A percentile compares a stretch with the other conserved stretches of the same genome.
phyloP scores from a whole-genome alignment of 2,329 filamentous ascomycete species.

The Ophiostoma himal-ulmi region DNA sequence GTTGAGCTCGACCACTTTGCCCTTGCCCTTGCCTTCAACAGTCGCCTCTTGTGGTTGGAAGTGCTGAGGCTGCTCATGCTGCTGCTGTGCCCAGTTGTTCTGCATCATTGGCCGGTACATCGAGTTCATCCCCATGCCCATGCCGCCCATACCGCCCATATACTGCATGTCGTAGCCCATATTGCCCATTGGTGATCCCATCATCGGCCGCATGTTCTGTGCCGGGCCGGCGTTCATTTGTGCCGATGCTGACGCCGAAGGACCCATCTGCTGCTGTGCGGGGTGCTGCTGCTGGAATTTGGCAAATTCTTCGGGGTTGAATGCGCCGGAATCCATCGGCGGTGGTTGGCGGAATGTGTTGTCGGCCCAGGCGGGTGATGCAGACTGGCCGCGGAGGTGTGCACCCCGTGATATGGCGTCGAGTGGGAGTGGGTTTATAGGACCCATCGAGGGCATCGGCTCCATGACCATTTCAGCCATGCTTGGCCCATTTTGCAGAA shows the following conservation, averaged over 20 bases:
- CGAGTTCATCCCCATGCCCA: constrained; percentile 35
- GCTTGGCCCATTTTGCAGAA: constrained; percentile 70
- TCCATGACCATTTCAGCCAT: constrained; percentile 51
- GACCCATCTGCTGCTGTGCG: constrained; percentile 26
- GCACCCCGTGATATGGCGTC: constrained; percentile 42
- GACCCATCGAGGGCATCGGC: constrained; percentile 35
- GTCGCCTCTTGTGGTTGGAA: constrained; percentile 28
- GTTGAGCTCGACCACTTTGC: constrained; percentile 90
- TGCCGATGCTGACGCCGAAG: constrained; percentile 47
- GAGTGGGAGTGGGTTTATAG: constrained; percentile 40
- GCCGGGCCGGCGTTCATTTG: constrained; percentile 37
- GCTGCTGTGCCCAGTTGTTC: constrained; percentile 39
- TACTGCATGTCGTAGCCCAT: constrained; percentile 35
- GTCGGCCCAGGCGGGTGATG: constrained; percentile 50
- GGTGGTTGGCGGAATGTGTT: constrained; percentile 53
- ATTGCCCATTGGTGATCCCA: constrained; percentile 43
- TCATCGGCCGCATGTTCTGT: constrained; percentile 45
- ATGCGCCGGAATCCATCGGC: constrained; percentile 63
- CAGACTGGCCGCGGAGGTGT: constrained; percentile 49
- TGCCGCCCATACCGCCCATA: constrained; percentile 36
- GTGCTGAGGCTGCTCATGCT: constrained; percentile 41
- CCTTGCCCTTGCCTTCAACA: constrained; percentile 54
- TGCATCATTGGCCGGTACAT: constrained; percentile 44
- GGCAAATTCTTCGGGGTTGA: constrained; percentile 76
- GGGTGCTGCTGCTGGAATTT: constrained; percentile 69